Percentiles rank a stretch among this genome's conserved stretches.
phyloP scores from a whole-genome alignment of 179 eudicot genomes.

The Beta macrorhiza region DNA sequence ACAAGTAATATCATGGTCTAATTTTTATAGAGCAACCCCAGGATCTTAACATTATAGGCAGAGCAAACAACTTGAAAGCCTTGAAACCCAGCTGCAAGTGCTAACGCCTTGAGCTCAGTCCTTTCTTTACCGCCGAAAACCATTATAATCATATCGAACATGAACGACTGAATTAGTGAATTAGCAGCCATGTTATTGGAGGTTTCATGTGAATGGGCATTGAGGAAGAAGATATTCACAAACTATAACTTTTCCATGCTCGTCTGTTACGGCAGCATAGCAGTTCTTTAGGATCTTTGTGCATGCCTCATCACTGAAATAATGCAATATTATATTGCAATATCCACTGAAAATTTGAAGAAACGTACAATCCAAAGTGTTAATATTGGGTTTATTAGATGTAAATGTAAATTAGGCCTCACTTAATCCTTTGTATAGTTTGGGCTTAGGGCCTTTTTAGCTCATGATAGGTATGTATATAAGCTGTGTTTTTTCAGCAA shows the following conservation, averaged over 20 bases:
- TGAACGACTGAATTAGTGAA: not conserved
- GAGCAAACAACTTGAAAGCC: conserved; percentile 15
- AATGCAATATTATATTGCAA: conserved; percentile 34
- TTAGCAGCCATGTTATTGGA: conserved; percentile 10
- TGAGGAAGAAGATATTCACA: conserved; percentile 36
- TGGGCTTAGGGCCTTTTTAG: too few species aligned
- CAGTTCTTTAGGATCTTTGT: conserved; percentile 42
- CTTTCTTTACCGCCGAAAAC: conserved; percentile 39
- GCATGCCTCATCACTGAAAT: conserved; percentile 36
- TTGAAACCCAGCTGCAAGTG: conserved; percentile 40
- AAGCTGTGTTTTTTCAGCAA: too few species aligned
- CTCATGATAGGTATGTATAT: too few species aligned
- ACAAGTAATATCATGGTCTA: not conserved
- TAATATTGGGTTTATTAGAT: too few species aligned
- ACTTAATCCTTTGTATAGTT: too few species aligned
- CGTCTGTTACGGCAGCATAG: conserved; percentile 28
- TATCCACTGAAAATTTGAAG: conserved; percentile 24
- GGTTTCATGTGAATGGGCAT: conserved; percentile 2
- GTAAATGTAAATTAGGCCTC: too few species aligned
- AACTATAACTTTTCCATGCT: conserved; percentile 43
- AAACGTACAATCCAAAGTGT: not conserved
- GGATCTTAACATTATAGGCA: conserved; percentile 23
- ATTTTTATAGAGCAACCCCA: conserved; percentile 28
- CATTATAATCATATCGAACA: conserved; percentile 27
- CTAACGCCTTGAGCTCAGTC: conserved; percentile 36